These are phyloP conservation scores for Phoma sp. DNA, from an alignment of 2,329 filamentous ascomycete species.

Conservation along the genomic window DNA sequence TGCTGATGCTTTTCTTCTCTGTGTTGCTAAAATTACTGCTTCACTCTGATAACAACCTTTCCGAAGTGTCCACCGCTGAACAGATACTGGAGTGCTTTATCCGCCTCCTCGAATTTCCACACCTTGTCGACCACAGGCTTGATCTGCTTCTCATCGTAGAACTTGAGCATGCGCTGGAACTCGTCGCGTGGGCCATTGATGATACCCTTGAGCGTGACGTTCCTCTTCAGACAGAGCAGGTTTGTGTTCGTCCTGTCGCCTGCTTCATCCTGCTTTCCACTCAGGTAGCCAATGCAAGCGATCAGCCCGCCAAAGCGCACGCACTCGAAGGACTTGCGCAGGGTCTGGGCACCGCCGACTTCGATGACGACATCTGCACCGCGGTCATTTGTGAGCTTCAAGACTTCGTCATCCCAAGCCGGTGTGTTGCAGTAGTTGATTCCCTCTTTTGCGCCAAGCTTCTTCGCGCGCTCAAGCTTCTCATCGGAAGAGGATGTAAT, in stretches of 20 bases:
- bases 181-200: constrained; percentile 68
- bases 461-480: constrained; percentile 61
- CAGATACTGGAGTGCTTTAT: constrained; percentile 39
- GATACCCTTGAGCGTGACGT: constrained; percentile 64
- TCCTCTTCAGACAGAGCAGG: constrained; percentile 60
- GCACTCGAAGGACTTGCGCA: constrained; percentile 55
- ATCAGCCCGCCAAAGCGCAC: constrained; percentile 53
- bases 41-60: constrained; percentile 47
- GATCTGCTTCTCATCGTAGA: constrained; percentile 53
- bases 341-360: constrained; percentile 59
- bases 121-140: constrained; percentile 52
- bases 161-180: constrained; percentile 54
- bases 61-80: constrained; percentile 50
- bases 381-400: constrained; percentile 52
- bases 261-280: constrained; percentile 62
- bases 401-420: constrained; percentile 68
- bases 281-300: constrained; percentile 53
- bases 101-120: constrained; percentile 47
- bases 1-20: background rate
- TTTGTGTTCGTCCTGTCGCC: constrained; percentile 67
- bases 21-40: constrained; percentile 16
- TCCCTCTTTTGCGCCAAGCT: constrained; percentile 64
- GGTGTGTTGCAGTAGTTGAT: constrained; percentile 68
- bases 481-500: constrained; percentile 65
- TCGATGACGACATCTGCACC: constrained; percentile 61